phyloP scores from a whole-genome alignment of 2,329 filamentous ascomycete species.

The Exophiala spinifera region DNA sequence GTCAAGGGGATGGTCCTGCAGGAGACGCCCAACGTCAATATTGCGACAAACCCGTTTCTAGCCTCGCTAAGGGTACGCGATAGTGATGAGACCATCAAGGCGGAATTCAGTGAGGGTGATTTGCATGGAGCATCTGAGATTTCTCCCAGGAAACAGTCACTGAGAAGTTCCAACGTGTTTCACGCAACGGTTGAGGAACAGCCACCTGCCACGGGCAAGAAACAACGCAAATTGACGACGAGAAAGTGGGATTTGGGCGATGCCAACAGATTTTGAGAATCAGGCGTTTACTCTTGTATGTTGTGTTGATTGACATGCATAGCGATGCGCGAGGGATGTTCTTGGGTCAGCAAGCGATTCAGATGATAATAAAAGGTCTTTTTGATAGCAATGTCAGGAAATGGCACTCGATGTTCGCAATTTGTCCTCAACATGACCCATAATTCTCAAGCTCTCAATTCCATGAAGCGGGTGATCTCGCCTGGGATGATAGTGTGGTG shows the following conservation, averaged over 20 bases:
- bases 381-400: not conserved
- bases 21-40: conserved; percentile 24
- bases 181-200: conserved; percentile 16
- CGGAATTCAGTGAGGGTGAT: conserved; percentile 12
- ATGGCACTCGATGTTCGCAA: not conserved
- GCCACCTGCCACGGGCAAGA: conserved; percentile 37
- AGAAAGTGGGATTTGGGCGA: conserved; percentile 48
- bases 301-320: not conserved
- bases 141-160: conserved; percentile 26
- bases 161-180: conserved; percentile 23
- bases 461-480: no score
- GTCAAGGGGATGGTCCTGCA: conserved; percentile 23
- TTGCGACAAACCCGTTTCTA: conserved; percentile 26
- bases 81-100: conserved; percentile 21
- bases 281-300: not conserved
- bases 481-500: no score
- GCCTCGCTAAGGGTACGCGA: conserved; percentile 19
- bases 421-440: no score
- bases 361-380: not conserved
- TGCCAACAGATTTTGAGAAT: conserved; percentile 36
- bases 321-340: not conserved
- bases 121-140: conserved; percentile 19
- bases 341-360: not conserved
- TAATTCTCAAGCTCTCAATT: no score
- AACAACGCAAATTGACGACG: conserved; percentile 44